Evolutionary conservation across 2,329 filamentous ascomycete species (phyloP), one percentile per base, ranked within the genome.

Genomic region (Biscogniauxia mediterranea): DNA sequence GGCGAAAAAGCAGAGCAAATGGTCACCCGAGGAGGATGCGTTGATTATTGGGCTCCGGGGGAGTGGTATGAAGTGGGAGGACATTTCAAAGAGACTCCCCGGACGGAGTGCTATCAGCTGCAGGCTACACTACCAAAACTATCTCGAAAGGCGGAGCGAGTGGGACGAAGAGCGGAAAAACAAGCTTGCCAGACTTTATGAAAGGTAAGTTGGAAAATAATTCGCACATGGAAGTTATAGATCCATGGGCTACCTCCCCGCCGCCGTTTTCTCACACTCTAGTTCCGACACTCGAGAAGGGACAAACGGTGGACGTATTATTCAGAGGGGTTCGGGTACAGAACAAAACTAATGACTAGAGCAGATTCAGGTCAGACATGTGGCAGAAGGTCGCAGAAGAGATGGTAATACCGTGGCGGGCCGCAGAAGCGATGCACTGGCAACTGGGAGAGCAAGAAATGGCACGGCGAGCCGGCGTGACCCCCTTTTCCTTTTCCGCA

Each of bases 111-210:
- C 93, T 60, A 97, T 97, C 71, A 96, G 93, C 70, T 98, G 94
- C 76, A 89, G 94, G 52, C 83, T 98, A 56, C 93, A 97, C 73
- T 98, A 97, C 76, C 94, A 98, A 72, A 99, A 99, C 75, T 98
- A 98, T 74, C 85, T 97, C 57, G 95, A 99, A 77, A 86, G 93
- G 71, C 85, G 93, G 60, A 93, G 91, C 70, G 92, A 96, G 74
- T 98, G 94, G 93, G 93, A 97, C 71, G 95, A 98, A 73, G 94
- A 98, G 76, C 90, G 92, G 74, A 98, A 97, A 80, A 96, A 97
- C 78, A 97, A 96, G 79, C 87, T 98, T 56, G 94, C 94, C 46
- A 85, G 93, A 70, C 84, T 98, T 52, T 98, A 98, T 76, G 93
- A 97, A 79, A 91, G 95, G 94, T 97, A 84, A 70, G 84, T 78